Conservation (phyloP, 1,139 yeast species). For the Saccharomyces hybrid region DNA sequence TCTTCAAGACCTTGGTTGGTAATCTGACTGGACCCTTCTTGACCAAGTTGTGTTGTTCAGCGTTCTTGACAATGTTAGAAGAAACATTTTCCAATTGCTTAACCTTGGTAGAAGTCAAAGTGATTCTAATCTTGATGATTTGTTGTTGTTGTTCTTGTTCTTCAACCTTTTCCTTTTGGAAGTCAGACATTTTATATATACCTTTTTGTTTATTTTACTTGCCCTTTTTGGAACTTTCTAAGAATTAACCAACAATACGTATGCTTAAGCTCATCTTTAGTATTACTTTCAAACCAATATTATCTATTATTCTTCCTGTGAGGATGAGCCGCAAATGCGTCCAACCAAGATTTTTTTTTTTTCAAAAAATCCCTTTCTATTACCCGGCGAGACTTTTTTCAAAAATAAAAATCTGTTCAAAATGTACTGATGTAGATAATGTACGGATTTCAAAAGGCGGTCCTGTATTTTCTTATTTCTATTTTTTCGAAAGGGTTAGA, state of each 20-base stretch:
- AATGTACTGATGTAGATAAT: too few relatives aligned
- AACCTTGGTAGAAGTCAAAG: too few relatives aligned
- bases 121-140: too few relatives aligned
- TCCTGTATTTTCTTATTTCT: not conserved
- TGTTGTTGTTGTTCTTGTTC: too few relatives aligned
- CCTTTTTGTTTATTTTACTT: constrained; percentile 3
- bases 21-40: constrained; percentile 99
- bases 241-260: too few relatives aligned
- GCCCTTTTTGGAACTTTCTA: not conserved
- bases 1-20: constrained; percentile 98
- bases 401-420: too few relatives aligned
- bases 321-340: not conserved
- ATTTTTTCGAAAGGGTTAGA: not conserved
- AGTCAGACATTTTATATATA: too few relatives aligned
- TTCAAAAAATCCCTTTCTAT: too few relatives aligned
- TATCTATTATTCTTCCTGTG: not conserved
- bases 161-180: too few relatives aligned
- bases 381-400: too few relatives aligned
- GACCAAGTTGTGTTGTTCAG: constrained; percentile 70
- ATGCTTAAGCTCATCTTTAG: not conserved
- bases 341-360: not conserved
- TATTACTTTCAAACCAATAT: not conserved
- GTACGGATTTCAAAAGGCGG: too few relatives aligned
- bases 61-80: constrained; percentile 48
- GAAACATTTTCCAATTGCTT: too few relatives aligned